Conservation (phyloP, 352 stramenopile species). For the Phytophthora idaei region DNA sequence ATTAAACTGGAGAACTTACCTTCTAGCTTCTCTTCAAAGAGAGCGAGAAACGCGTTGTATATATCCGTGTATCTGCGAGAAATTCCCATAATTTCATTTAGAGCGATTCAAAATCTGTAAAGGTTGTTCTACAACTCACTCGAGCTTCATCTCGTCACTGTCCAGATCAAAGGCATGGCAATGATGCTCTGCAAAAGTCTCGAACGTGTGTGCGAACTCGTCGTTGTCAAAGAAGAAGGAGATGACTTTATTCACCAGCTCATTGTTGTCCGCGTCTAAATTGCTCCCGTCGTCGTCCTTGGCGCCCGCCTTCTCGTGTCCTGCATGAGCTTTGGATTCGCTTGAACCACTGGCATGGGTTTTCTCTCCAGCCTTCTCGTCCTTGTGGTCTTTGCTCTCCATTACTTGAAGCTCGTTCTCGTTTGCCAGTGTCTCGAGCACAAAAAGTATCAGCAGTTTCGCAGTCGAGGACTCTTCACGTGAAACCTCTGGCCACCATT, state of each 20-base stretch:
- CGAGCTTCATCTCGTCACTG: conserved; percentile 81
- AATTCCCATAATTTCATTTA: conserved; percentile 7
- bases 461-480: conserved; percentile 15
- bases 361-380: conserved; percentile 35
- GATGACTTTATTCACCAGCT: conserved; percentile 70
- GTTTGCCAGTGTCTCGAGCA: conserved; percentile 4
- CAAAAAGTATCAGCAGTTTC: conserved; percentile 19
- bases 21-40: conserved; percentile 84
- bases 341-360: conserved; percentile 2
- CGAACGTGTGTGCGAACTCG: conserved; percentile 74
- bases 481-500: conserved; percentile 14
- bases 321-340: conserved; percentile 32
- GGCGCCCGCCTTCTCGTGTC: conserved; percentile 27
- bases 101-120: not conserved
- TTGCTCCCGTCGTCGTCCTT: conserved; percentile 38
- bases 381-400: conserved; percentile 43
- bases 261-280: conserved; percentile 26
- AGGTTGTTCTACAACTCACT: conserved; percentile 34
- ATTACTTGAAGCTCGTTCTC: conserved; percentile 19
- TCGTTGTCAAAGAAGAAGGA: conserved; percentile 85
- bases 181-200: conserved; percentile 67
- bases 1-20: conserved; percentile 27
- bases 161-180: conserved; percentile 72
- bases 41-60: conserved; percentile 75
- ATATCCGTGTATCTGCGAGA: conserved; percentile 71